Evolutionary conservation across 225 moss, liverwort and hornwort genomes (phyloP), one percentile per base, ranked within the genome.

Genomic region (Straminergon stramineum): DNA sequence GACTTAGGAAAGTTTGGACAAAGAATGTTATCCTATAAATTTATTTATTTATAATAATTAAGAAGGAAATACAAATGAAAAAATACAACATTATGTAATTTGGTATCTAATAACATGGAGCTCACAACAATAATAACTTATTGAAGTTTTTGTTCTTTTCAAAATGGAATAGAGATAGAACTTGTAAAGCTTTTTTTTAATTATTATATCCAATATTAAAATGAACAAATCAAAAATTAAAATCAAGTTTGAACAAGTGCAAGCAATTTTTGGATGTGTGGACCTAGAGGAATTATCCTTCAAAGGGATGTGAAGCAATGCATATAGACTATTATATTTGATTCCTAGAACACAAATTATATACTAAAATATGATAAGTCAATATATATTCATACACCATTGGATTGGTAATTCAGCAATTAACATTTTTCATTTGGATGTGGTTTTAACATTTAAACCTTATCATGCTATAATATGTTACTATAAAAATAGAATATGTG

Each of bases 251-350:
- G 26, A 41, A 26, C 9, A 71, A 41, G 9, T 7, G 1, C 27
- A 16, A 16, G 43, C 28, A 73, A 6, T 9, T 43, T 45, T 74
- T 10, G 30, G 17, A 43, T 43, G 16, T 43, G 43, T 2, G 5
- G 28, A 41, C 15, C 0, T 41, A 0, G 3, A 26, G 2, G 73
- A 28, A 1, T 45, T 17, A 6, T 0, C 6, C 45, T 74, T 74
- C 17, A 45, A 45, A 74, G 2, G 6, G 10, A 10, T 17, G 6
- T 10, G 2, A 4, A 7, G 0, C 10, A 74, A 45, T 0, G 0
- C 6, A 30, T 74, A 30, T 17, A 45, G 6, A 10, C 43, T 10
- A 43, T 26, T 5, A 2, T 45, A 73, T 27, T 45, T 73, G 28
- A 70, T n/a, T 70, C 20, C 8, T 39, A 39, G 0, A 45, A 74